These are phyloP conservation scores for Pythium phragmiticola DNA, from an alignment of 352 stramenopile genomes.

Conservation along the genomic window DNA sequence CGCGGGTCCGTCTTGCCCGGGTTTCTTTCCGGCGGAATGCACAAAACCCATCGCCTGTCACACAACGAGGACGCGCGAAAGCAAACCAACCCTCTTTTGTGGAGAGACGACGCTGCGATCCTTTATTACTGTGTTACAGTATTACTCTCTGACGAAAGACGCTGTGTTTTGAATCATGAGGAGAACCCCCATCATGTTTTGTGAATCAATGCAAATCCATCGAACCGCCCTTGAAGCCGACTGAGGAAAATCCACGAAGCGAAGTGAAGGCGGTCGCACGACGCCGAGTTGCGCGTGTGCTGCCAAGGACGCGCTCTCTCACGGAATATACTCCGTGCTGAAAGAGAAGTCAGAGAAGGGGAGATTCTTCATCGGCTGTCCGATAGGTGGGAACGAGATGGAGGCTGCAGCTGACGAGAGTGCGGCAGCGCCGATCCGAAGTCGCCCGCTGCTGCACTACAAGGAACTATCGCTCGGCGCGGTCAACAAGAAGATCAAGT, in stretches of 20 bases:
- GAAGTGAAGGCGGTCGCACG: not conserved
- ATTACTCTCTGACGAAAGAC: not conserved
- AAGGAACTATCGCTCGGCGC: constrained; percentile 58
- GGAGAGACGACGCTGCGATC: not conserved
- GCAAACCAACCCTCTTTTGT: constrained; percentile 18
- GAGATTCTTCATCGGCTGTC: not conserved
- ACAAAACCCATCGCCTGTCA: constrained; percentile 25
- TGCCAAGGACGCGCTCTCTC: too few species aligned
- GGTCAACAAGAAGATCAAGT: constrained; percentile 55
- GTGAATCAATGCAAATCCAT: not conserved
- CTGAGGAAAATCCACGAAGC: not conserved
- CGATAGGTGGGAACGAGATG: constrained; percentile 2
- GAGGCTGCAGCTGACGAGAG: constrained; percentile 26
- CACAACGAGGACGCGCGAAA: constrained; percentile 17
- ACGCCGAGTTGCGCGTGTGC: not conserved
- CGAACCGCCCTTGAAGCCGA: constrained; percentile 8
- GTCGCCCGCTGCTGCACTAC: constrained; percentile 67
- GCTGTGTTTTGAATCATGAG: constrained; percentile 2
- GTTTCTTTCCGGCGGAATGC: constrained; percentile 10
- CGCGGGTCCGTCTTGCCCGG: constrained; percentile 6
- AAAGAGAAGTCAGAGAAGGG: not conserved
- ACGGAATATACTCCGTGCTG: not conserved
- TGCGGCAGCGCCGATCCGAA: constrained; percentile 31
- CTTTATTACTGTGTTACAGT: not conserved
- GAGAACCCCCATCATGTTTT: not conserved